Base-by-base conservation (phyloP, 768 basidiomycete species). In the Tricholomella constricta region DNA sequence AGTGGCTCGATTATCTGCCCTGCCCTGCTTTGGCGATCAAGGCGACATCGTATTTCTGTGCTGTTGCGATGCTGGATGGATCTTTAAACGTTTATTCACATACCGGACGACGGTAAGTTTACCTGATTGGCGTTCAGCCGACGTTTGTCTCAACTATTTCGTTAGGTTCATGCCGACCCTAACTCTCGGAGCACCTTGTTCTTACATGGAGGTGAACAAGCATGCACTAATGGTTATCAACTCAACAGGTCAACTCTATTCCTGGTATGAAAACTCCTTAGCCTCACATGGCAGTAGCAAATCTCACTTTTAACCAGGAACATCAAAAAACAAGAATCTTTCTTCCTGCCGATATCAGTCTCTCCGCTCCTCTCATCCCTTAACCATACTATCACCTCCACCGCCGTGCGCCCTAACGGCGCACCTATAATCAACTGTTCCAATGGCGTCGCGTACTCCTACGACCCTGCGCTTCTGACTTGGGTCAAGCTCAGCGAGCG, bases 1-100 rank as follows among this genome's bases (percentile, higher is more conserved):
- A 89, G 48, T 98, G 95, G 94, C 69, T 95, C 38, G 95, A 98
- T 69, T 98, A 90, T 69, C 62, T 96, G 7, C 84, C 89, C 1
- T 82, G 81, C 2, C 85, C 88, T 22, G 84, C 83, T n/a, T 66
- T 95, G 14, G 73, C 77, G 1, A 63, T 91, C 43, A 83, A 84
- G 4, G 85, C 85, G 0, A 87, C 91, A 0, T 63, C 67, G 11
- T 63, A 62, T 2, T 93, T 91, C 64, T 86, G 86, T 60, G 94
- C 91, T 6, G 89, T 82, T 4, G 89, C 84, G 0, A 79, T 82
- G 72, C 80, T 86, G 56, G 94, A 97, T 66, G 91, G 90, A 0
- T 79, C 78, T 3, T 72, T 98, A n/a, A 81, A 79, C 56, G 82
- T 96, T 9, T 98, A 98, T 70, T 89, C 93, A 3, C 80, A 80